A percentile compares a stretch with the other conserved stretches of the same genome.
phyloP scores from a whole-genome alignment of 768 basidiomycete genomes.

The Cystofilobasidium bisporidii region DNA sequence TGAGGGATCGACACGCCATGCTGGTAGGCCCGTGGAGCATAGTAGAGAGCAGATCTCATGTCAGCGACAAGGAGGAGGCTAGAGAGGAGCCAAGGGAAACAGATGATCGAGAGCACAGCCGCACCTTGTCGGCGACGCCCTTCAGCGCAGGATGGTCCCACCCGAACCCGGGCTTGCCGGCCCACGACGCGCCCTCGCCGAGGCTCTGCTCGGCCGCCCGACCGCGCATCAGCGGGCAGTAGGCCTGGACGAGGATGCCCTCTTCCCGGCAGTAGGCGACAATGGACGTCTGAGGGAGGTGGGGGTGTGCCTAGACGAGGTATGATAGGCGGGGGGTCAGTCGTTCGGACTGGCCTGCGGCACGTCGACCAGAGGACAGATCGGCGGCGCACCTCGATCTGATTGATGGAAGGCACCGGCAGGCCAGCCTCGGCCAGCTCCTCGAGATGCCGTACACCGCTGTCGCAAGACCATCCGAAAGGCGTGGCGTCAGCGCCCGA shows the following conservation, averaged over 20 bases:
- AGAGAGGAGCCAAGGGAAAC: no score
- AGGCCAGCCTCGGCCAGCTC: conserved; percentile 58
- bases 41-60: no score
- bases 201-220: conserved; percentile 19
- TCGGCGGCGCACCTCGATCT: conserved; percentile 55
- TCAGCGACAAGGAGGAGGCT: no score
- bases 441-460: conserved; percentile 57
- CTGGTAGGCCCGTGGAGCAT: no score
- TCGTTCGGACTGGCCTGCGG: no score
- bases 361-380: not conserved
- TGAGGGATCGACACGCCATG: conserved; percentile 20
- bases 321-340: not conserved
- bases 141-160: conserved; percentile 25
- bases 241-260: conserved; percentile 29
- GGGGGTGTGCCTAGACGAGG: conserved; percentile 17
- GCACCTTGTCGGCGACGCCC: conserved; percentile 13
- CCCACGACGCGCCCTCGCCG: conserved; percentile 27
- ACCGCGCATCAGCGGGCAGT: conserved; percentile 28
- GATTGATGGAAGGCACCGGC: conserved; percentile 63
- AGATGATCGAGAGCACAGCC: not conserved
- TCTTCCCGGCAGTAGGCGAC: conserved; percentile 30
- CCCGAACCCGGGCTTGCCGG: conserved; percentile 16
- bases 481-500: no score
- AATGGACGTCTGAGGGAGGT: conserved; percentile 28
- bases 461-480: no score